Evolutionary conservation across 306 rosid species (phyloP), one percentile per base, ranked within the genome.

Genomic region (Malus sieversii): DNA sequence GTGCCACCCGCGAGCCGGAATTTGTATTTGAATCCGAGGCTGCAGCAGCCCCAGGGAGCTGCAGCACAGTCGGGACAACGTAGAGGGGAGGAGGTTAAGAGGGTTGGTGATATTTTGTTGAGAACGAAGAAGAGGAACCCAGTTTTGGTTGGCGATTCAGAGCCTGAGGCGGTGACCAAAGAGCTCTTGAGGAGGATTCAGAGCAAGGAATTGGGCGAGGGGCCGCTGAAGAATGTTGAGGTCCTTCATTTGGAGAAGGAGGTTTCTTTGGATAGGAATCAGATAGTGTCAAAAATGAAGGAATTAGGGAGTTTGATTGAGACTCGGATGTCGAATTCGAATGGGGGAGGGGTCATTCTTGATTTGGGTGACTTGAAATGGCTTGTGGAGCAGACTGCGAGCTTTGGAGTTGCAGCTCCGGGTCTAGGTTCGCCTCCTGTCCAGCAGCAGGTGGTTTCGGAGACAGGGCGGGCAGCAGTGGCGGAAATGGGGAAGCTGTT

Each of bases 321-420:
- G 80, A 55, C 72, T 6, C 81, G 86, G 75, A 51, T 89, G 75
- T 79, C 72, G 5, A 85, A 81, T 73, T 81, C 84, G 19, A 77
- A 72, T 38, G 80, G 77, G 29, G 84, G 88, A 59, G 92, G 92
- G 8, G 77, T 90, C 40, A 73, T 96, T 65, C 82, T 96, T n/a
- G 77, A 92, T 82, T 72, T 96, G 89, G 99, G 99, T 7, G 97
- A 96, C 72, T 81, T 96, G 89, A 92, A 90, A 79, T 92, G 99
- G 99, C 77, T 96, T 45, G 99, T 92, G 64, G 98, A 92, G 79
- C 96, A 87, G 80, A 87, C 92, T 30, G 84, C 77, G 19, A 83
- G 84, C 44, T 72, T 81, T 4, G 91, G 67, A 2, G 84, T 74
- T 46, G 70, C 80, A 33, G 88, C 80, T 46, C 73, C 88, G 13